Evolutionary conservation across 1,284 basidiomycete species (phyloP), one percentile per base, ranked within the genome.

Genomic region (Inonotus obliquus): DNA sequence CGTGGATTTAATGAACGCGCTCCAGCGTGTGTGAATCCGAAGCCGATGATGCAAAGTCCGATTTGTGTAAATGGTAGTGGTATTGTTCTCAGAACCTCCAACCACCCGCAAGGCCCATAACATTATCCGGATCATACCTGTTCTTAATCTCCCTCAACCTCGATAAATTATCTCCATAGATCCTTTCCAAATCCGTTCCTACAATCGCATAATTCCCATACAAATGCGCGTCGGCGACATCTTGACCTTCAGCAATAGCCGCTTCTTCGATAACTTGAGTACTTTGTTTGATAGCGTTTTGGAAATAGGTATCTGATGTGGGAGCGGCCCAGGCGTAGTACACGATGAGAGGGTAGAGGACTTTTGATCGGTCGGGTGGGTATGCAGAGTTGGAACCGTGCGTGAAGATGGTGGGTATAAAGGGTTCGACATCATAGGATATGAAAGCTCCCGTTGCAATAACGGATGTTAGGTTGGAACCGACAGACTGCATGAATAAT

Each of bases 361-460:
- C 71, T 5, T 64, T 67, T 1, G 70, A 63, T 57, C 83, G 79
- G 17, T 71, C 67, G 1, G 80, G 66, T 3, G 68, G 68, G 51
- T 67, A 68, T 4, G 67, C 66, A 27, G 62, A 63, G 44, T 51
- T 65, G 13, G 70, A 61, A 54, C 70, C 74, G 66, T 82, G 78
- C 1, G 70, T 68, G 67, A 81, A 76, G 61, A 82, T 66, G 23
- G 67, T 68, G 0, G 79, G 69, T 4, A 82, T 73, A 77, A 86
- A 85, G 3, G 82, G 80, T 63, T 87, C 82, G 62, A 84, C 74
- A 59, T 76, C 79, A 66, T 83, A 85, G 11, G 79, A 81, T 64
- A 79, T 72, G 69, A 78, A 76, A 0, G 65, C 57, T 1, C 72
- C 76, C 1, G 70, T 69, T 10, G 72, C 63, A 19, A 69, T 56